These are phyloP conservation scores for Dactylellina drechsleri DNA, from an alignment of 2,329 filamentous ascomycete species.

Conservation along the genomic window DNA sequence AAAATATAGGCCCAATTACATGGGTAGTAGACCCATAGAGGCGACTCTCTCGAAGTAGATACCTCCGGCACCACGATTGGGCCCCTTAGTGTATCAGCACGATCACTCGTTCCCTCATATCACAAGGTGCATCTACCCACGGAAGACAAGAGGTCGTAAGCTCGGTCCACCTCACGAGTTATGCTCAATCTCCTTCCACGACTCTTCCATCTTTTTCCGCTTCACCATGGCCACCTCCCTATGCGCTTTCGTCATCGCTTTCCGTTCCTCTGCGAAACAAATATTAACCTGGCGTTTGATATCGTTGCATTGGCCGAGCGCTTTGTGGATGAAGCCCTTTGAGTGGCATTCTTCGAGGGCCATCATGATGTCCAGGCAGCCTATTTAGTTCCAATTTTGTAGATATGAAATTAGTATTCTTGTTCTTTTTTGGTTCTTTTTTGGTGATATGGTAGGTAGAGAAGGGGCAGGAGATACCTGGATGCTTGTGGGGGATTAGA, in stretches of 20 bases:
- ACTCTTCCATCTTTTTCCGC: slow-evolving; percentile 77
- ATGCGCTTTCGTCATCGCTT: slow-evolving; percentile 81
- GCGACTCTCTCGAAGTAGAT: too few relatives aligned
- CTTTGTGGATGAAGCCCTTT: slow-evolving; percentile 89
- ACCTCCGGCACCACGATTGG: too few relatives aligned
- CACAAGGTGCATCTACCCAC: too few relatives aligned
- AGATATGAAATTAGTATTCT: slow-evolving; percentile 27
- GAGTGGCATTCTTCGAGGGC: slow-evolving; percentile 96
- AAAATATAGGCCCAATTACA: too few relatives aligned
- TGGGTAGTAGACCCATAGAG: too few relatives aligned
- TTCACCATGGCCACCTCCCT: slow-evolving; percentile 75
- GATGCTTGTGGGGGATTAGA: slow-evolving; percentile 90
- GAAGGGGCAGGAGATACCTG: slow-evolving; percentile 68
- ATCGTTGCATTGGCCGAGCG: slow-evolving; percentile 87
- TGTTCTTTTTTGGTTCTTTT: neutral
- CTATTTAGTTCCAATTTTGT: slow-evolving; percentile 64
- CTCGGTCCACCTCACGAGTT: slow-evolving; percentile 18
- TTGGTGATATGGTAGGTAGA: slow-evolving; percentile 4
- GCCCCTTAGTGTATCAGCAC: too few relatives aligned
- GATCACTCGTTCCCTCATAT: too few relatives aligned
- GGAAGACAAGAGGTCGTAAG: neutral
- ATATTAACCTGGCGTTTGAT: slow-evolving; percentile 84
- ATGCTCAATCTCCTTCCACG: slow-evolving; percentile 72
- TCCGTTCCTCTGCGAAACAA: slow-evolving; percentile 82
- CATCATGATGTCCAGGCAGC: slow-evolving; percentile 92